Base-by-base conservation (phyloP, 495 filamentous ascomycete species). In the Podospora comata region DNA sequence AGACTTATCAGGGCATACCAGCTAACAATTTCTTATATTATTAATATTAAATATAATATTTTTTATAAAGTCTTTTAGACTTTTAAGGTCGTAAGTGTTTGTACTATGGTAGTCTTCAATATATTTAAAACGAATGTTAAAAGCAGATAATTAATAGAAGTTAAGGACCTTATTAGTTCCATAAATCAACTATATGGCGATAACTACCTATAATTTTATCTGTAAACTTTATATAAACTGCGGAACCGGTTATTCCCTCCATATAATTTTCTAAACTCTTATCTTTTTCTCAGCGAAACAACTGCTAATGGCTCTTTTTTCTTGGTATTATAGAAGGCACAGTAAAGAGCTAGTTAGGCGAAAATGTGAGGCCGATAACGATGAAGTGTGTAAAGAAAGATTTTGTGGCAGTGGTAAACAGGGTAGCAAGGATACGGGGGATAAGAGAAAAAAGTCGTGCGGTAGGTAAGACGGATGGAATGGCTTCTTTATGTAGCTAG, bases 111-210 rank as follows among this genome's bases (percentile, higher is more conserved):
- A 39, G 28, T 69, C 62, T 65, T 69, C 19, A 32, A 30, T 20
- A 60, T 65, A 64, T 61, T 62, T 69, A 44, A 65, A 69, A 60
- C 54, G 39, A 60, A 68, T 65, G 19, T 65, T 65, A 68, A 54
- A 58, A 54, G 62, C n/a, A 11, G 20, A 55, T 39, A 30, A 60
- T 57, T 64, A 54, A 61, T 53, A 34, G 53, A 56, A 64, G 56
- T 67, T 68, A 27, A 30, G n/a, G 44, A 68, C 48, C 55, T 65
- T 66, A 69, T 63, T 69, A 57, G 55, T 65, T 65, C 39, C 34
- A 69, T 15, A 69, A 39, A 56, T 69, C 26, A 56, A 58, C 65
- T 39, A 69, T 69, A 26, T 63, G 27, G 56, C 44, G 27, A 57
- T 69, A 69, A 54, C 44, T 34, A 57, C 56, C 32, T 20, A 56